Conservation (phyloP, 2,329 filamentous ascomycete species). For the Hansfordia pulvinata region DNA sequence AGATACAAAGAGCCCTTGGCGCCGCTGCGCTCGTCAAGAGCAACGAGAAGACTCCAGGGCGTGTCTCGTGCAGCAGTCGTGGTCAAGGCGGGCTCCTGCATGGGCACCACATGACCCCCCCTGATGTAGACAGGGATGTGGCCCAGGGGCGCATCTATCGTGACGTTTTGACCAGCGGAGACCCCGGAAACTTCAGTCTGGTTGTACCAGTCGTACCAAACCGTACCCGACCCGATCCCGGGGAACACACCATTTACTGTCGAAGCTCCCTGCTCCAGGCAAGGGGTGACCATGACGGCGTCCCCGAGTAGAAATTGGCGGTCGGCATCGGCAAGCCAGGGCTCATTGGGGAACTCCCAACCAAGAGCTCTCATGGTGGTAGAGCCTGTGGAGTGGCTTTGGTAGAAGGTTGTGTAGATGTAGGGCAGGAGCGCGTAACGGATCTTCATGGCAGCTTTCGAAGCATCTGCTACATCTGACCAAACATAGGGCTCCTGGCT, state of each 20-base stretch:
- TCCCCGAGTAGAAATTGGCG: slow-evolving; percentile 60
- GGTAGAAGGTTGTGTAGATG: slow-evolving; percentile 61
- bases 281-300: slow-evolving; percentile 52
- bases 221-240: slow-evolving; percentile 40
- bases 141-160: slow-evolving; percentile 34
- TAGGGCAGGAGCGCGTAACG: slow-evolving; percentile 62
- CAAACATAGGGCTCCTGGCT: slow-evolving; percentile 62
- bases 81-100: slow-evolving; percentile 55
- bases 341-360: slow-evolving; percentile 65
- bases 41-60: slow-evolving; percentile 53
- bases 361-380: slow-evolving; percentile 61
- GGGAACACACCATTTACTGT: slow-evolving; percentile 58
- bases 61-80: slow-evolving; percentile 48
- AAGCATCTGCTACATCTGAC: slow-evolving; percentile 50
- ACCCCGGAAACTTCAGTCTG: slow-evolving; percentile 33
- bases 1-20: slow-evolving; percentile 54
- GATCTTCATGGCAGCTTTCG: slow-evolving; percentile 53
- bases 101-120: slow-evolving; percentile 53
- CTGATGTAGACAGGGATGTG: slow-evolving; percentile 61
- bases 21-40: slow-evolving; percentile 36
- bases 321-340: slow-evolving; percentile 50
- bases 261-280: slow-evolving; percentile 46
- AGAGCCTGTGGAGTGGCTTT: slow-evolving; percentile 48
- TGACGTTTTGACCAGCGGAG: slow-evolving; percentile 21
- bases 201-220: slow-evolving; percentile 78